phyloP scores from a whole-genome alignment of 305 asterid genomes.

The Striga hermonthica region DNA sequence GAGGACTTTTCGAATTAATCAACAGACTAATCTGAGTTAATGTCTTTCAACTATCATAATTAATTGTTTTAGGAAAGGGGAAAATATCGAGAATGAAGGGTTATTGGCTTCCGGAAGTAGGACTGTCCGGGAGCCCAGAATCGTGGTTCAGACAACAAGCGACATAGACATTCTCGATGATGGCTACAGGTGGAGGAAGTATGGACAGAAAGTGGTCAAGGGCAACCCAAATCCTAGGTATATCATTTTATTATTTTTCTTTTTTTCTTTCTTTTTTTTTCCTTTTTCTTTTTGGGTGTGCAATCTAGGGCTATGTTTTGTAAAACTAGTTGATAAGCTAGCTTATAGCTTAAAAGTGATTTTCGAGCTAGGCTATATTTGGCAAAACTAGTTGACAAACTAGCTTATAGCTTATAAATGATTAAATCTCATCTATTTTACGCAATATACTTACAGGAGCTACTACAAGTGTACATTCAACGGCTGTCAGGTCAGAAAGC shows the following conservation, averaged over 20 bases:
- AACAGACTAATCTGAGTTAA: neutral
- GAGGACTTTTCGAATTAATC: conserved; percentile 8
- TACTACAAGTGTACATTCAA: conserved; percentile 88
- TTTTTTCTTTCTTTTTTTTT: no score
- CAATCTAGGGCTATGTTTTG: no score
- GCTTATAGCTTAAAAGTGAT: no score
- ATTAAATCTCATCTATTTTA: no score
- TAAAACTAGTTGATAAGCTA: no score
- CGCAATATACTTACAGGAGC: conserved; percentile 47
- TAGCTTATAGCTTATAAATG: no score
- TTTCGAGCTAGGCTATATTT: no score
- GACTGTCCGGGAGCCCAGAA: conserved; percentile 61
- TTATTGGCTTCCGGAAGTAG: conserved; percentile 57
- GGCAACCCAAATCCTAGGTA: conserved; percentile 69
- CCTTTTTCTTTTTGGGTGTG: no score
- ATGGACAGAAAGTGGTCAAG: conserved; percentile 62
- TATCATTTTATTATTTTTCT: neutral
- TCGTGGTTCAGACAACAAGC: conserved; percentile 62
- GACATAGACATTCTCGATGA: conserved; percentile 65
- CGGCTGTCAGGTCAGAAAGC: conserved; percentile 88
- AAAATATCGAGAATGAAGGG: conserved; percentile 50
- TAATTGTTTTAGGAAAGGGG: conserved; percentile 57
- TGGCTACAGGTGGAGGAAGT: conserved; percentile 66
- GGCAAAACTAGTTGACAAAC: no score
- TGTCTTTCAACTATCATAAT: neutral